These are phyloP conservation scores for Phytophthora palmivora DNA, from an alignment of 352 stramenopile genomes.

Conservation along the genomic window DNA sequence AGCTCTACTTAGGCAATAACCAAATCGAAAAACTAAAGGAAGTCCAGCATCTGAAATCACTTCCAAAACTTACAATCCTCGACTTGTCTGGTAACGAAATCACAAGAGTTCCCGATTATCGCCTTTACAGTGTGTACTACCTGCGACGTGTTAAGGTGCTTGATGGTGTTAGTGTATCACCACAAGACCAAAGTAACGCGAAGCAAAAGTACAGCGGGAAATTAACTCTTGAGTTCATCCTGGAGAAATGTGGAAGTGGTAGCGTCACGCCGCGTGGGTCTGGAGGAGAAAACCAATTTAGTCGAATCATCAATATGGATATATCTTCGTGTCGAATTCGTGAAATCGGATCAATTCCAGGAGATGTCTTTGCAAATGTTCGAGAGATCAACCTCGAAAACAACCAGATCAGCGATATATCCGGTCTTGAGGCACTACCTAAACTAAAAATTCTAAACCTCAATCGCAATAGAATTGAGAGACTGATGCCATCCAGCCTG, in stretches of 20 bases:
- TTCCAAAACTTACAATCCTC: constrained; percentile 89
- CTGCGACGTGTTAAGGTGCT: constrained; percentile 85
- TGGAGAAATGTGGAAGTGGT: constrained; percentile 71
- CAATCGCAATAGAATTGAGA: constrained; percentile 81
- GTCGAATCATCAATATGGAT: constrained; percentile 78
- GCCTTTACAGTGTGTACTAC: constrained; percentile 84
- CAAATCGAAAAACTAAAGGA: constrained; percentile 81
- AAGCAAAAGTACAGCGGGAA: constrained; percentile 91
- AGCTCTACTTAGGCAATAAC: constrained; percentile 91
- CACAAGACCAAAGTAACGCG: constrained; percentile 80
- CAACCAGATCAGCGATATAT: constrained; percentile 85
- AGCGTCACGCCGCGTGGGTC: constrained; percentile 6
- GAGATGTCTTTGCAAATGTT: constrained; percentile 69
- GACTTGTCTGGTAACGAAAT: constrained; percentile 88
- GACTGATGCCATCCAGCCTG: constrained; percentile 36
- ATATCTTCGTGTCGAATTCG: constrained; percentile 80
- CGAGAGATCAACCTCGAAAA: constrained; percentile 84
- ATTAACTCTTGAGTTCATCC: constrained; percentile 83
- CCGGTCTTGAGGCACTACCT: constrained; percentile 61
- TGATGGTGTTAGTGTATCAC: constrained; percentile 74
- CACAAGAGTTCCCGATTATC: constrained; percentile 65
- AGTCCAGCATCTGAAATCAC: constrained; percentile 78
- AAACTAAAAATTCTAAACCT: constrained; percentile 76
- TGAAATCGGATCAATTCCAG: constrained; percentile 63
- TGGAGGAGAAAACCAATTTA: constrained; percentile 41